Conservation (phyloP, 768 basidiomycete species). For the Termitomyces titanicus region DNA sequence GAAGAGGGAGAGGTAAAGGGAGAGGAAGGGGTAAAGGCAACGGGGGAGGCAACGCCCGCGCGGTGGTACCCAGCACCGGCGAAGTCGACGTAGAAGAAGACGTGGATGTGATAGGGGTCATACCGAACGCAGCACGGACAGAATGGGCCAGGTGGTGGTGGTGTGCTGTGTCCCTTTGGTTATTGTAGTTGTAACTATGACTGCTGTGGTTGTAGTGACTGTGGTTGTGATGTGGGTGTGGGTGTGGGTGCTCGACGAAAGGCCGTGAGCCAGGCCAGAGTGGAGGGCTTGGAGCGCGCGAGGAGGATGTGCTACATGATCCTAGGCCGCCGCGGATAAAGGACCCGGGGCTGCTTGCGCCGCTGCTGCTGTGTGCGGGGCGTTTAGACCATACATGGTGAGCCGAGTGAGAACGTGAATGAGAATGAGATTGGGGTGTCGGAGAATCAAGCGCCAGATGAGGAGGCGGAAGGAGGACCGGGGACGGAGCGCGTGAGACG, state of each 20-base stretch:
- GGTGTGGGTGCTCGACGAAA: slow-evolving; percentile 24
- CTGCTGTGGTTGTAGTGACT: too few relatives aligned
- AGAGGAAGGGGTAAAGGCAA: not conserved
- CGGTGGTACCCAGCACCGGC: too few relatives aligned
- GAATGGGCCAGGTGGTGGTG: slow-evolving; percentile 78
- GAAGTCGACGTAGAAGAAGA: not conserved
- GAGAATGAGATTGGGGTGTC: too few relatives aligned
- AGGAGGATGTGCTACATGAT: slow-evolving; percentile 45
- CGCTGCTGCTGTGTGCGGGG: too few relatives aligned
- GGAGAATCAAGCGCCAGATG: slow-evolving; percentile 21
- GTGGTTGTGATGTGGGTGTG: slow-evolving; percentile 17
- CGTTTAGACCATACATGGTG: too few relatives aligned
- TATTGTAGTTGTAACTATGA: too few relatives aligned
- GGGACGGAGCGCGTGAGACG: slow-evolving; percentile 69
- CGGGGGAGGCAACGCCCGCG: not conserved
- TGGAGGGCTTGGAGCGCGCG: slow-evolving; percentile 64
- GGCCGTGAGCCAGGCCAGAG: slow-evolving; percentile 41
- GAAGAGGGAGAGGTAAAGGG: not conserved
- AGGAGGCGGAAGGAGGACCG: slow-evolving; percentile 60
- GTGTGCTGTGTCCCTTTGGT: too few relatives aligned
- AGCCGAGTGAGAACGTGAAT: too few relatives aligned
- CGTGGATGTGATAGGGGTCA: slow-evolving; percentile 70
- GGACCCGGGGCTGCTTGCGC: slow-evolving; percentile 56
- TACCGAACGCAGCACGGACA: slow-evolving; percentile 84
- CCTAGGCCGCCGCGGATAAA: slow-evolving; percentile 29